Evolutionary conservation across 305 asterid genomes (phyloP), one percentile per base, ranked within the genome.

Genomic region (Rubia tinctorum): DNA sequence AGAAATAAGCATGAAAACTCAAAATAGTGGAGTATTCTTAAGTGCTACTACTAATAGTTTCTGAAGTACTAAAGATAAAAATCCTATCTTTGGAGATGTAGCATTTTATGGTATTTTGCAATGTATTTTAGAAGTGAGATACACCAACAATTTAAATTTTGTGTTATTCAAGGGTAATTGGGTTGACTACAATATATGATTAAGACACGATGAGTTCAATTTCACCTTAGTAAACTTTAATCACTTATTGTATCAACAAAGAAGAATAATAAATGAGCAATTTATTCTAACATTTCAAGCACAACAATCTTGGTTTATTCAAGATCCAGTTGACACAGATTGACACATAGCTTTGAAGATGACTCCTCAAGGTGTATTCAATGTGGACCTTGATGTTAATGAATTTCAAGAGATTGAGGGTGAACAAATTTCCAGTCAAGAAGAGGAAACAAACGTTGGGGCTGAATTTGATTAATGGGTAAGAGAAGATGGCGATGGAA

Each of bases 241-340:
- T 49, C 14, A 8, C 56, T 49, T 49, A 13, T 3, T 10, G 18
- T 0, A 49, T 49, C 4, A 3, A 15, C 14, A 13, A 49, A 13
- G 1, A 1, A 49, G 56, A 15, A 49, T 10, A 49, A 49, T 15
- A 49, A 1, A 49, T 8, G 56, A 49, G 7, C 17, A 1, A 49
- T 49, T 49, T 49, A 49, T 49, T 49, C 56, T 61, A 56, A 27
- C 62, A 17, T 56, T 30, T 61, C 66, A 61, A 61, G 66, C 40
- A 8, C 12, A 22, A 61, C 66, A 61, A 61, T 40, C 66, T 27
- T 42, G 5, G 44, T 4, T 42, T 42, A 42, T 42, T 42, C 44
- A 42, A 1, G 44, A 42, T 42, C 44, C 9, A 30, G 67, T 62
- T 6, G 43, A 62, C 9, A 12, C 67, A 13, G 3, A 62, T 62